phyloP scores from a whole-genome alignment of 2,329 filamentous ascomycete genomes.

The Aspergillus spinulosporus region DNA sequence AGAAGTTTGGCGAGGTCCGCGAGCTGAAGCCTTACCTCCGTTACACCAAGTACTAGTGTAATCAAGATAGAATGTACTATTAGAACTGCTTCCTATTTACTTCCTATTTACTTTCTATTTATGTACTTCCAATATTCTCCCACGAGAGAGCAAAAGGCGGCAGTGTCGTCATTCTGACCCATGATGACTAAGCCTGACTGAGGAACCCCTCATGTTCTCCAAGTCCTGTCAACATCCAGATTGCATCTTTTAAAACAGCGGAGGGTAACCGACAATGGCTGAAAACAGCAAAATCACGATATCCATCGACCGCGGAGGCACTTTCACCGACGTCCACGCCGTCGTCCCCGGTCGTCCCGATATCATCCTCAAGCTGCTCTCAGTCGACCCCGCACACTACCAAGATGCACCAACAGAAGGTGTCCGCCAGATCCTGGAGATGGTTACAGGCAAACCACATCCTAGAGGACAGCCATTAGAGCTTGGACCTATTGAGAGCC shows the following conservation, averaged over 20 bases:
- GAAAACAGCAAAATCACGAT: conserved; percentile 36
- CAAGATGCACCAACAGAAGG: neutral
- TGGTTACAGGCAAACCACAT: neutral
- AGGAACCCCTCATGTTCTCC: conserved; percentile 5
- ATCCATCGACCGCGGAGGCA: conserved; percentile 25
- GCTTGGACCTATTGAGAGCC: neutral
- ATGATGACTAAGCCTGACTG: conserved; percentile 1
- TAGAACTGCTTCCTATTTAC: neutral
- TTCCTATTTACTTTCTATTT: too few relatives aligned
- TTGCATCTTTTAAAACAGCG: neutral
- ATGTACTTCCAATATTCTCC: too few relatives aligned
- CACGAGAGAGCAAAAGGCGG: too few relatives aligned
- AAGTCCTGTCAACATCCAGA: neutral
- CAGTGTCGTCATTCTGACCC: conserved; percentile 6
- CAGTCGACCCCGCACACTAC: neutral
- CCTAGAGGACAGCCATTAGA: neutral
- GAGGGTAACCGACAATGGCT: conserved; percentile 23
- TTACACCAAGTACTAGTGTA: conserved; percentile 29
- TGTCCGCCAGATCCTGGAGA: neutral
- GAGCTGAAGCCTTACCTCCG: conserved; percentile 59
- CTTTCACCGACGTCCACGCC: neutral
- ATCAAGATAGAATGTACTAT: conserved; percentile 6
- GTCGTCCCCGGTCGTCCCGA: neutral
- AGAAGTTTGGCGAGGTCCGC: conserved; percentile 75
- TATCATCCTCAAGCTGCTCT: neutral